These are phyloP conservation scores for Trypanosoma melophagium DNA, from an alignment of 208 protist genomes.

Conservation along the genomic window DNA sequence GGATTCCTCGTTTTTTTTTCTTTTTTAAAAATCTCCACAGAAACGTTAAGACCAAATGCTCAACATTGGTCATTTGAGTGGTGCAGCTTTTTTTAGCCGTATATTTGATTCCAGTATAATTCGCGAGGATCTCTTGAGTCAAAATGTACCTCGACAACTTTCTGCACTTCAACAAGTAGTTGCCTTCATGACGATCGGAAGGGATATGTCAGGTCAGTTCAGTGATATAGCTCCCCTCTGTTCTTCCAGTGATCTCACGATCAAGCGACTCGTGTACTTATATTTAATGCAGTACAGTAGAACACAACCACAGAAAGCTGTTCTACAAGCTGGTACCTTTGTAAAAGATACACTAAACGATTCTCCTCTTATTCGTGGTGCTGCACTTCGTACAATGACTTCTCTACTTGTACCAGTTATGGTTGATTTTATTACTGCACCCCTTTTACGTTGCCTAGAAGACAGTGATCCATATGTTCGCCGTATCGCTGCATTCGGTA, in stretches of 20 bases:
- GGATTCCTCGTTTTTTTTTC: too few relatives aligned
- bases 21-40: too few relatives aligned
- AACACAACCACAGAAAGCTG: slow-evolving; percentile 95
- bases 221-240: slow-evolving; percentile 95
- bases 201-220: slow-evolving; percentile 95
- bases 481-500: slow-evolving; percentile 96
- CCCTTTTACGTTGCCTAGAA: slow-evolving; percentile 90
- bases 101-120: slow-evolving; percentile 86
- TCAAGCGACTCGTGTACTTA: slow-evolving; percentile 99
- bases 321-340: slow-evolving; percentile 97
- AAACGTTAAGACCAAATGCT: neutral
- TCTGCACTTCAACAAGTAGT: slow-evolving; percentile 97
- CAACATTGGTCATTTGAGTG: slow-evolving; percentile 10
- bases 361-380: slow-evolving; percentile 96
- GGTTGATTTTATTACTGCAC: slow-evolving; percentile 95
- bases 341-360: slow-evolving; percentile 93
- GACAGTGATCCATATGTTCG: slow-evolving; percentile 98
- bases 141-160: slow-evolving; percentile 88
- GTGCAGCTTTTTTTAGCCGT: slow-evolving; percentile 58
- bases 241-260: slow-evolving; percentile 93
- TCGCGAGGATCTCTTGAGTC: slow-evolving; percentile 86
- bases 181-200: slow-evolving; percentile 98
- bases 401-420: slow-evolving; percentile 97
- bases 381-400: slow-evolving; percentile 98
- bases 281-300: slow-evolving; percentile 99